A percentile compares a stretch with the other conserved stretches of the same genome.
These are phyloP conservation scores for Wickerhamomyces sp. DNA, from an alignment of 1,139 yeast genomes.

Conservation along the genomic window DNA sequence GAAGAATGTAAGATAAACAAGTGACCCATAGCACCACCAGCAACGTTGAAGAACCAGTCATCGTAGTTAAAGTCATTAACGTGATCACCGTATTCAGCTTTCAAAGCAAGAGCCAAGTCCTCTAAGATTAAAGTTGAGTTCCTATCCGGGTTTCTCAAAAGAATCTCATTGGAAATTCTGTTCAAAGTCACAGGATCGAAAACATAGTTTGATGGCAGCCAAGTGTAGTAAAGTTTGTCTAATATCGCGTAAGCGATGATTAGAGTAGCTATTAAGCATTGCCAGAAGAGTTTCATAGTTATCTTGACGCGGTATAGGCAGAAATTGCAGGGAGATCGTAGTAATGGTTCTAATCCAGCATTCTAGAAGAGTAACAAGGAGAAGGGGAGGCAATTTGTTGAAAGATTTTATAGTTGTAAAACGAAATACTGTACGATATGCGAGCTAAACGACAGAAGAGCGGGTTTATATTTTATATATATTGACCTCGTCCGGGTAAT, in stretches of 20 bases:
- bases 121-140: constrained; percentile 58
- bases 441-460: too few relatives aligned
- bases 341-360: too few relatives aligned
- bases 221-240: constrained; percentile 44
- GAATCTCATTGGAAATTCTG: constrained; percentile 42
- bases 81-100: constrained; percentile 59
- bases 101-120: constrained; percentile 55
- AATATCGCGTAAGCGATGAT: constrained; percentile 26
- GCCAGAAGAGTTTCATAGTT: too few relatives aligned
- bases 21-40: constrained; percentile 98
- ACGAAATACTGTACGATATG: too few relatives aligned
- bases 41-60: constrained; percentile 95
- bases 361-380: too few relatives aligned
- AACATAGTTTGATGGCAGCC: constrained; percentile 66
- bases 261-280: too few relatives aligned
- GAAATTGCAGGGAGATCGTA: too few relatives aligned
- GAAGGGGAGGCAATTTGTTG: too few relatives aligned
- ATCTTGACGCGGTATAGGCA: too few relatives aligned
- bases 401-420: too few relatives aligned
- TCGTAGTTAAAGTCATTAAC: constrained; percentile 66
- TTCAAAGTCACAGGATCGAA: constrained; percentile 42
- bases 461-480: too few relatives aligned
- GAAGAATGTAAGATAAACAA: constrained; percentile 96
- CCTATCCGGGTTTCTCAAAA: constrained; percentile 50
- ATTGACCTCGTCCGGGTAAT: too few relatives aligned